These are phyloP conservation scores for Monosporascus sp. DNA, from an alignment of 2,329 filamentous ascomycete species.

Conservation along the genomic window DNA sequence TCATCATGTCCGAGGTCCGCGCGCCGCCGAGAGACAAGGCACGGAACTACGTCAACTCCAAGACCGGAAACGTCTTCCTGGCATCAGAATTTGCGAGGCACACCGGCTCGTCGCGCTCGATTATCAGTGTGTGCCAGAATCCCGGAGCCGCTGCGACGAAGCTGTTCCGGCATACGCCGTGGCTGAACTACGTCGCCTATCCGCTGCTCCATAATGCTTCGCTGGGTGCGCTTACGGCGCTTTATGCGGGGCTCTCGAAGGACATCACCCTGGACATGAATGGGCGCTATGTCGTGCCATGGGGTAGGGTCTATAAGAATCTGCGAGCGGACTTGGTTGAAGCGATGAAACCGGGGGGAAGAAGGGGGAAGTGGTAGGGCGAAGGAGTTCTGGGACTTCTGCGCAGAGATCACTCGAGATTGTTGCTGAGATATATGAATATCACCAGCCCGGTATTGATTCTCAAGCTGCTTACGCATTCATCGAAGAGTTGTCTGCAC, in stretches of 20 bases:
- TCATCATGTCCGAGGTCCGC: constrained; percentile 13
- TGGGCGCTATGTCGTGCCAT: constrained; percentile 3
- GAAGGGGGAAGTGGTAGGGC: constrained; percentile 8
- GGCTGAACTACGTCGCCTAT: constrained; percentile 8
- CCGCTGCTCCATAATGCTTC: constrained; percentile 11
- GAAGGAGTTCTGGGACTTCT: constrained; percentile 9
- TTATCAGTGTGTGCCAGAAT: constrained; percentile 12
- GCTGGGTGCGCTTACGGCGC: constrained; percentile 8
- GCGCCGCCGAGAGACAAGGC: constrained; percentile 9
- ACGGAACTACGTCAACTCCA: constrained; percentile 13
- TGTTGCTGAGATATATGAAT: background rate
- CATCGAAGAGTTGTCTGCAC: no score
- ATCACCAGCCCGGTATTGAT: background rate
- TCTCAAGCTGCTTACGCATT: background rate
- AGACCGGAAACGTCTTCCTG: constrained; percentile 15
- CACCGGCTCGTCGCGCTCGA: background rate
- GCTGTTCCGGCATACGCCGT: constrained; percentile 15
- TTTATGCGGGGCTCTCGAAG: constrained; percentile 10
- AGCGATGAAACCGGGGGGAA: constrained; percentile 1
- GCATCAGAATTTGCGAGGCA: constrained; percentile 11
- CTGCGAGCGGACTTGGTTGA: constrained; percentile 6
- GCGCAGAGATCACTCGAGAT: background rate
- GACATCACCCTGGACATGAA: constrained; percentile 2
- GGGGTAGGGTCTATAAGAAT: constrained; percentile 1
- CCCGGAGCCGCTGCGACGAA: constrained; percentile 12